Evolutionary conservation across 352 stramenopile species (phyloP), one percentile per base, ranked within the genome.

Genomic region (Globisporangium ultimum): DNA sequence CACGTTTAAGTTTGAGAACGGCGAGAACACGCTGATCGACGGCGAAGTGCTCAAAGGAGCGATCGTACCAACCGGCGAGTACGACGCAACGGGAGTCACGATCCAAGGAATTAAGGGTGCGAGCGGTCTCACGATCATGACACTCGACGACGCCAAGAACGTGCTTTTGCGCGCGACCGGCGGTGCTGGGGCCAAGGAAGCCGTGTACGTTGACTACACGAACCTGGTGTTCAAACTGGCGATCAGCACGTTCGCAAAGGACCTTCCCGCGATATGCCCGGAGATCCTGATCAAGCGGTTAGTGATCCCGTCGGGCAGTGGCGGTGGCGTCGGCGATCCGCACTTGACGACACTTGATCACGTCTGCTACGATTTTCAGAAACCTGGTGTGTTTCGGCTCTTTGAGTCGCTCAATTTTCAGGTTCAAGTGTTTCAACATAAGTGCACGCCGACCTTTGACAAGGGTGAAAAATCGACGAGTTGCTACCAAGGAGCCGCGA

Each of bases 391-490:
- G 12, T 76, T 71, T 34, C 54, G 60, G 1, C 54, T 71, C 38
- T 68, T 73, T 20, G 51, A 76, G 52, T 74, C 61, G 14, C 41
- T 49, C 21, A 68, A 69, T 40, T 49, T 73, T 11, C 48, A 54
- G 5, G 59, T 76, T 6, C 69, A 76, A 24, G 51, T 67, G 38
- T 72, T 73, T 46, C 64, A 72, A 55, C 64, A 76, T 51, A 72
- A 72, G 48, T 76, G 68, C 57, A 60, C 48, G n/a, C 67, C 60
- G 8, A 52, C 58, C 22, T 45, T 46, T 0, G 54, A 34, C 0
- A 17, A 54, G 8, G 57, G 58, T 9, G 54, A 62, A 2, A 17
- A 34, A 2, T 45, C 49, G 1, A 56, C 68, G 36, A 68, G 58
- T 47, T 76, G 69, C 59, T 71, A 68, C 55, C 66, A 69, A 22